A percentile compares a stretch with the other conserved stretches of the same genome.
Evolutionary conservation across 176 grass and related monocot species (phyloP).

Genomic region (Avena eriantha): DNA sequence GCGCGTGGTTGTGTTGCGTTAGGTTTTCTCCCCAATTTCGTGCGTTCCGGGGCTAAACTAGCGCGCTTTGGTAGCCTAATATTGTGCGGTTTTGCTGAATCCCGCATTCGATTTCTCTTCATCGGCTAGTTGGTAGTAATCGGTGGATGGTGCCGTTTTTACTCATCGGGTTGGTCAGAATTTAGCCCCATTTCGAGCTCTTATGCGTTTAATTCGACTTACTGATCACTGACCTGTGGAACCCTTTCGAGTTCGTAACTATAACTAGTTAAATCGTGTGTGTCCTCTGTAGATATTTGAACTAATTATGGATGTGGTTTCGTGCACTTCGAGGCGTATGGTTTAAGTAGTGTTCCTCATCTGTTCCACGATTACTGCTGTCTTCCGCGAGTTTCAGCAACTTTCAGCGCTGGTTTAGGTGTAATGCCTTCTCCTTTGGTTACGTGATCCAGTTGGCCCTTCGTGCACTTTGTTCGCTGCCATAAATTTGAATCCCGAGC

Average conservation of each 20-base stretch:
- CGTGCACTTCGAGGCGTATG: background rate
- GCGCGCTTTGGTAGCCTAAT: background rate
- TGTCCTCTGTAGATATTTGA: background rate
- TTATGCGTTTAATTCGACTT: background rate
- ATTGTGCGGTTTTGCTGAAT: background rate
- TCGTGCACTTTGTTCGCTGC: background rate
- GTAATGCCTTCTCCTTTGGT: background rate
- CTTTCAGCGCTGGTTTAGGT: background rate
- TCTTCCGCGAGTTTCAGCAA: conserved; percentile 11
- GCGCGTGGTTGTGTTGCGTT: conserved; percentile 9
- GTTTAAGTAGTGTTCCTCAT: conserved; percentile 22
- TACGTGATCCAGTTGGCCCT: background rate
- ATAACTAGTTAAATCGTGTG: background rate
- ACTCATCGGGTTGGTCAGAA: background rate
- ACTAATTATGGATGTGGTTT: conserved; percentile 7
- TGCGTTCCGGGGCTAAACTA: background rate
- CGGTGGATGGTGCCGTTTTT: background rate
- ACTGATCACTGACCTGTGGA: background rate
- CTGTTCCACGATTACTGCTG: background rate
- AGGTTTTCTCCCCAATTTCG: background rate
- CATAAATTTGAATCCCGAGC: conserved; percentile 14
- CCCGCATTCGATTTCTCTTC: background rate
- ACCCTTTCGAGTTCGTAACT: background rate
- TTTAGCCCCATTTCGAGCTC: background rate
- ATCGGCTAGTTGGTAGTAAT: background rate